Percentiles rank a stretch among this genome's conserved stretches.
Conservation (phyloP, 345 rosid genomes). For the Moricandia arvensis region DNA sequence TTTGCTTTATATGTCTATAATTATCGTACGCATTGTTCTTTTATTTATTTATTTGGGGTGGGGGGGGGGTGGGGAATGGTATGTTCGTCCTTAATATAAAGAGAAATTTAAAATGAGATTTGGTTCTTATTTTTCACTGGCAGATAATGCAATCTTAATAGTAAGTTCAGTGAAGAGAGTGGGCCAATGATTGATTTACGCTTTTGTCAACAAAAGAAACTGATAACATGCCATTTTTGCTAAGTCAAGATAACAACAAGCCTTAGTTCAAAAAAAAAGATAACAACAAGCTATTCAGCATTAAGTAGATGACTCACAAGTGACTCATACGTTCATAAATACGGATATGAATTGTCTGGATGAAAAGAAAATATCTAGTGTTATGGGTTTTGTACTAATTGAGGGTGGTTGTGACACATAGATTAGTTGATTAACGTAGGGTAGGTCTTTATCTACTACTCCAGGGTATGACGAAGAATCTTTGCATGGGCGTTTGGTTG, state of each 20-base stretch:
- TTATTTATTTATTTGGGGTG: neutral
- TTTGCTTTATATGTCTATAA: slow-evolving; percentile 8
- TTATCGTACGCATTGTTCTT: neutral
- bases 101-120: neutral
- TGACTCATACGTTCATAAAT: neutral
- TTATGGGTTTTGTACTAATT: neutral
- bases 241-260: neutral
- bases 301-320: neutral
- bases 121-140: neutral
- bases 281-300: neutral
- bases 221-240: neutral
- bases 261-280: too few relatives aligned
- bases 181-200: neutral
- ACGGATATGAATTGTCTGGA: neutral
- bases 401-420: neutral
- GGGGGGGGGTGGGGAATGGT: neutral
- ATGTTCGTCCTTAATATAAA: neutral
- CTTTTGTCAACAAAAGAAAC: neutral
- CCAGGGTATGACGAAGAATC: neutral
- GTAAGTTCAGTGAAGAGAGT: neutral
- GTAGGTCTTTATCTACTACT: neutral
- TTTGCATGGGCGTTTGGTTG: neutral
- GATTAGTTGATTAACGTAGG: neutral
- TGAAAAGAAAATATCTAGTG: neutral
- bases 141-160: neutral